Percentiles rank a stretch among this genome's conserved stretches.
Conservation (phyloP, 305 asterid genomes). For the Ajuga reptans region DNA sequence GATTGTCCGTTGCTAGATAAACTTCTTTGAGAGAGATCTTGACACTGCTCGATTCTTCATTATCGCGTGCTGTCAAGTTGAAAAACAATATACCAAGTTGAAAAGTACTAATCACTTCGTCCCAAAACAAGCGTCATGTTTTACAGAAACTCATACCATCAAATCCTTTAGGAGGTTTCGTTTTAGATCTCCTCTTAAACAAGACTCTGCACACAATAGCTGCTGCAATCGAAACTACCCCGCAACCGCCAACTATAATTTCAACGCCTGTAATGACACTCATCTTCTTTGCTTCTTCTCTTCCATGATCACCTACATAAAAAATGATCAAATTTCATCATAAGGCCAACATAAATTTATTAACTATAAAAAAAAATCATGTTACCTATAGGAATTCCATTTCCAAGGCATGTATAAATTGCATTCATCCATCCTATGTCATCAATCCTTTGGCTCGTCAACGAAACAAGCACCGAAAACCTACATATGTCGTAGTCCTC, state of each 20-base stretch:
- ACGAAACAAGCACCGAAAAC: constrained; percentile 39
- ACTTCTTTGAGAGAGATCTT: constrained; percentile 45
- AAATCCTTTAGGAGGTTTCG: constrained; percentile 20
- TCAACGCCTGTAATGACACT: constrained; percentile 34
- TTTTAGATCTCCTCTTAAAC: constrained; percentile 25
- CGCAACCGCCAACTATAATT: constrained; percentile 36
- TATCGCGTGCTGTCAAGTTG: constrained; percentile 23
- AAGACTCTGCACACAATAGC: constrained; percentile 25
- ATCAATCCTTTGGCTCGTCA: constrained; percentile 41
- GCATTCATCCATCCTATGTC: constrained; percentile 45
- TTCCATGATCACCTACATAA: constrained; percentile 31
- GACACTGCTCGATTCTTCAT: constrained; percentile 29
- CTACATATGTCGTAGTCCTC: constrained; percentile 37
- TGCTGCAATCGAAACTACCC: constrained; percentile 24
- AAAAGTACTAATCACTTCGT: too few species aligned
- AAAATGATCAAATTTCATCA: not conserved
- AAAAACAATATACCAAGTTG: too few species aligned
- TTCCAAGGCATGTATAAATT: constrained; percentile 45
- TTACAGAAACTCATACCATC: constrained; percentile 26
- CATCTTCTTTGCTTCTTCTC: constrained; percentile 6
- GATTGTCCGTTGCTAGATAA: constrained; percentile 48
- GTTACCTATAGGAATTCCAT: constrained; percentile 37
- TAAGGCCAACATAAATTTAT: not conserved
- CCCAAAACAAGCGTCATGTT: not conserved
- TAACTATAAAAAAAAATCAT: too few species aligned